These are phyloP conservation scores for Eucalyptus melliodora DNA, from an alignment of 345 rosid genomes.

Conservation along the genomic window DNA sequence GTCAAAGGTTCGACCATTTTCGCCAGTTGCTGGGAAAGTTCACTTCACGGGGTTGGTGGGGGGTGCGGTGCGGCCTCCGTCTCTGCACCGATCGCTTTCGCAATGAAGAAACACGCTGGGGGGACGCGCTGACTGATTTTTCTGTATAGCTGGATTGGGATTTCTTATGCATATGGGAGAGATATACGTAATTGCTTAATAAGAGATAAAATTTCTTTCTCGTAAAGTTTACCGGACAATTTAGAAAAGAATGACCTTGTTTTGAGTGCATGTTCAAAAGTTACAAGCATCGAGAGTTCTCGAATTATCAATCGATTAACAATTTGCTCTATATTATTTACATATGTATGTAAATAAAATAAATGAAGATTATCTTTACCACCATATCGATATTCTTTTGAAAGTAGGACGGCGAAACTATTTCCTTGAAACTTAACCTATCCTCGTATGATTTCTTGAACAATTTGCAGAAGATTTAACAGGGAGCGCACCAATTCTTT, in stretches of 20 bases:
- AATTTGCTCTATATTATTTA: neutral
- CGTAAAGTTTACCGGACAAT: neutral
- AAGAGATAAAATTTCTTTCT: neutral
- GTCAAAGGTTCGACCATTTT: neutral
- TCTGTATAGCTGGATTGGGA: neutral
- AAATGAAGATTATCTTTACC: neutral
- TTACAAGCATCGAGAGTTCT: neutral
- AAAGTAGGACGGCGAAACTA: neutral
- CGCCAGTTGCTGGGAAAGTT: neutral
- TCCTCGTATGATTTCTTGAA: neutral
- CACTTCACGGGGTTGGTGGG: neutral
- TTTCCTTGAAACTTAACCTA: neutral
- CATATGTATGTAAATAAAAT: accelerated
- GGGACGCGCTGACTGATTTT: neutral
- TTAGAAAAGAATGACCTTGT: neutral
- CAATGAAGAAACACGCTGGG: neutral
- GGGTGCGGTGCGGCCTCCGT: neutral
- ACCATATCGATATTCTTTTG: neutral
- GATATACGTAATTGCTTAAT: neutral
- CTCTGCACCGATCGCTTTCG: neutral
- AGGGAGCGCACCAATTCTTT: neutral
- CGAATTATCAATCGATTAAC: neutral
- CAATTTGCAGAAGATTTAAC: neutral
- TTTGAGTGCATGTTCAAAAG: neutral
- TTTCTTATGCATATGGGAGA: neutral